Conservation (phyloP, 768 basidiomycete genomes). For the Pisolithus marmoratus region DNA sequence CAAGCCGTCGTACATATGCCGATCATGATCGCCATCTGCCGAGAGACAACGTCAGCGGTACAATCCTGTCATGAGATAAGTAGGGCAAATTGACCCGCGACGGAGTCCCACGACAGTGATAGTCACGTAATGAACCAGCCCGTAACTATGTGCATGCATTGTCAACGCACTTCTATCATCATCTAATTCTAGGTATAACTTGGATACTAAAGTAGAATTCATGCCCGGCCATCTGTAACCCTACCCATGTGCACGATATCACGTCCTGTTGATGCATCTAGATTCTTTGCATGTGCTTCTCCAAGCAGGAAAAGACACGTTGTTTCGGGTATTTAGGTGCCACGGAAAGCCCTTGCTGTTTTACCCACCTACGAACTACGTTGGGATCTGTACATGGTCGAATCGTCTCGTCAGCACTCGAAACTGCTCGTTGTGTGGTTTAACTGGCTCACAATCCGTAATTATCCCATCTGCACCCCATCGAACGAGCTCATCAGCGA, state of each 20-base stretch:
- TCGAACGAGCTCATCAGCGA: conserved; percentile 53
- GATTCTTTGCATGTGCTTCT: conserved; percentile 39
- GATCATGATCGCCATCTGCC: too few relatives aligned
- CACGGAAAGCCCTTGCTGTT: conserved; percentile 46
- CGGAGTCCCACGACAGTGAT: too few relatives aligned
- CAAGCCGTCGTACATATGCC: too few relatives aligned
- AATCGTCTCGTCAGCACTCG: not conserved
- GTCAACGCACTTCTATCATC: not conserved
- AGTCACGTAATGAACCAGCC: too few relatives aligned
- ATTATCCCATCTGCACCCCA: conserved; percentile 74
- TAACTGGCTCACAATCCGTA: conserved; percentile 48
- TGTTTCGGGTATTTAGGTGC: conserved; percentile 55
- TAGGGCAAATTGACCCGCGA: too few relatives aligned
- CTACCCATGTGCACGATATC: not conserved
- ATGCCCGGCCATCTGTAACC: not conserved
- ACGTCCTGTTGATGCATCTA: too few relatives aligned
- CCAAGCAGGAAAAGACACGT: conserved; percentile 57
- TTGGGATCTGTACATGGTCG: conserved; percentile 41
- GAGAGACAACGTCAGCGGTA: too few relatives aligned
- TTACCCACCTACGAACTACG: conserved; percentile 49
- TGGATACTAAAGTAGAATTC: not conserved
- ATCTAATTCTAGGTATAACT: not conserved
- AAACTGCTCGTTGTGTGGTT: not conserved
- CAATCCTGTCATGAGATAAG: too few relatives aligned
- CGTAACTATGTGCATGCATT: too few relatives aligned